Base-by-base conservation (phyloP, 768 basidiomycete genomes). In the Pholiota microspora region DNA sequence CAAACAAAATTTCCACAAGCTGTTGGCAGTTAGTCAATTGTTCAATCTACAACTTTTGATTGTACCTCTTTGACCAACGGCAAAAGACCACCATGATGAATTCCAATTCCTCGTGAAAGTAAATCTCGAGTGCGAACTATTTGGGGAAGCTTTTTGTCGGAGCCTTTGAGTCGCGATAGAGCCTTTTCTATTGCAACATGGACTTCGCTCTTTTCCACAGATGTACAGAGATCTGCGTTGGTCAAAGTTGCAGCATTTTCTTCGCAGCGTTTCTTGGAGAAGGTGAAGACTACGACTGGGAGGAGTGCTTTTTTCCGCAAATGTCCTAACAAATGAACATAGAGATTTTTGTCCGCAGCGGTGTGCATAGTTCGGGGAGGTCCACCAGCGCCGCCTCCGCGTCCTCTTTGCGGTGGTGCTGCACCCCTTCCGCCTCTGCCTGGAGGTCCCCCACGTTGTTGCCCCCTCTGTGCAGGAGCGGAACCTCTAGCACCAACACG, bases 231-330 rank as follows among this genome's bases (percentile, higher is more conserved):
- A 71, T 99, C 94, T 28, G 84, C 78, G 69, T 95, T 94, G 1
- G 85, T 89, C 52, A 99, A 71, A 2, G 92, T 97, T 7, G 78
- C 80, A 3, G 97, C 97, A 65, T 99, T 92, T 72, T 98, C 97
- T 72, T 99, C 97, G 65, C 97, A 99, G 51, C 83, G 78, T 69
- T 94, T 95, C 77, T 99, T 99, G 25, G 94, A 97, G 61, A 99
- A 88, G 0, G 96, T 95, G 72, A 99, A 99, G 25, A 97, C 83
- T 28, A 99, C 97, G 12, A 95, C 94, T 1, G 97, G 97, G 7
- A 99, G 79, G 3, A 99, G 79, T 16, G 77, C 73, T 58, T 89
- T 85, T 73, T 98, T 98, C 64, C 87, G 83, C 54, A 99, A 78
- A 64, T 90, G 82, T 1, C 85, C 87, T 36, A 99, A 77, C 46